A percentile compares a stretch with the other conserved stretches of the same genome.
Evolutionary conservation across 2,329 filamentous ascomycete genomes (phyloP).

Genomic region (Phyllosticta capitalensis): DNA sequence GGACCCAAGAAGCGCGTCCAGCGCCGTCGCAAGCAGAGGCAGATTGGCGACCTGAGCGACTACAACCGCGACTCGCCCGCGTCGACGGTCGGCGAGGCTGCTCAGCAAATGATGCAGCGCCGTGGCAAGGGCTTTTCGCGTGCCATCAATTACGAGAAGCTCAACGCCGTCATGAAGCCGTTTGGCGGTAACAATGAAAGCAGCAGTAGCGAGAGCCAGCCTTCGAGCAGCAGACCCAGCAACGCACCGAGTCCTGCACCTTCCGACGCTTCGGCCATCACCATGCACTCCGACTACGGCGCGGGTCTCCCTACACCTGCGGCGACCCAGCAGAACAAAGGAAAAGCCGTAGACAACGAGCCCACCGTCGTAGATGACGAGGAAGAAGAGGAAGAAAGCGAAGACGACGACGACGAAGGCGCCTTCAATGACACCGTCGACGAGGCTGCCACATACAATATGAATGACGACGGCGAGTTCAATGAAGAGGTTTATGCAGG

Average conservation of each 20-base stretch:
- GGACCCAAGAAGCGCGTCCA: constrained; percentile 39
- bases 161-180: constrained; percentile 21
- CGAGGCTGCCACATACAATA: not conserved
- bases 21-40: constrained; percentile 27
- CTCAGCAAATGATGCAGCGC: constrained; percentile 37
- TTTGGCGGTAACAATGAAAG: not conserved
- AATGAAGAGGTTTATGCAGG: not conserved
- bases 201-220: not conserved
- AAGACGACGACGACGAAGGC: constrained; percentile 2
- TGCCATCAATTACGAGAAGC: constrained; percentile 38
- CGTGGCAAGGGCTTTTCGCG: constrained; percentile 32
- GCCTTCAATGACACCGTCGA: constrained; percentile 1
- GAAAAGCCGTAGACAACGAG: not conserved
- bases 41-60: constrained; percentile 30
- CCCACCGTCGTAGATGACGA: not conserved
- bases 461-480: constrained; percentile 3
- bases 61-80: constrained; percentile 26
- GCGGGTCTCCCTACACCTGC: not conserved
- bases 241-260: constrained; percentile 5
- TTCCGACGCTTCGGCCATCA: not conserved
- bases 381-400: constrained; percentile 1
- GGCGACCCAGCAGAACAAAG: not conserved
- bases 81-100: constrained; percentile 35
- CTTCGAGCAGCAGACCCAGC: constrained; percentile 5
- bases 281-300: constrained; percentile 1